These are phyloP conservation scores for Ceratobasidium sp. DNA, from an alignment of 1,284 basidiomycete genomes.

Conservation along the genomic window DNA sequence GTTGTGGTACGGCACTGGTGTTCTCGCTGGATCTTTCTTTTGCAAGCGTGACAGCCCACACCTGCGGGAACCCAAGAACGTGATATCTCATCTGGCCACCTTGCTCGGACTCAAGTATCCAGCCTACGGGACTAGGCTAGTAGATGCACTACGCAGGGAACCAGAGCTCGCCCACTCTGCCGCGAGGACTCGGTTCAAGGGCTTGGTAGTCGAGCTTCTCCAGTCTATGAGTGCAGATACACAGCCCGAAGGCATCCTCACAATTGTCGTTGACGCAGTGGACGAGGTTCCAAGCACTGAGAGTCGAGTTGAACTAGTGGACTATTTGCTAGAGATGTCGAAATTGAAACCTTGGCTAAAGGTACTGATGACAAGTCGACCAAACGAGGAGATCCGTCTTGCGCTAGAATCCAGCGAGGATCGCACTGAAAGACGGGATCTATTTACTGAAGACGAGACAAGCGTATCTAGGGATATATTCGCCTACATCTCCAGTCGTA, in stretches of 20 bases:
- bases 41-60: slow-evolving; percentile 16
- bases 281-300: slow-evolving; percentile 21
- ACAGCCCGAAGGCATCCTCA: background rate
- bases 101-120: background rate
- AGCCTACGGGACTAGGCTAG: background rate
- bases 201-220: background rate
- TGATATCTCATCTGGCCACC: slow-evolving; percentile 7
- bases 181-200: background rate
- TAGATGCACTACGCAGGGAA: background rate
- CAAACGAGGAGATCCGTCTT: slow-evolving; percentile 19
- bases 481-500: background rate
- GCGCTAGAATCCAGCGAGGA: background rate
- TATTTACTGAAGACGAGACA: background rate
- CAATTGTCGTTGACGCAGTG: slow-evolving; percentile 30
- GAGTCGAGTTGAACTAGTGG: background rate
- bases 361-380: slow-evolving; percentile 34
- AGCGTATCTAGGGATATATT: background rate
- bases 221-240: background rate
- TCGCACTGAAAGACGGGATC: background rate
- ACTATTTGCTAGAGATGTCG: background rate
- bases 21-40: slow-evolving; percentile 10
- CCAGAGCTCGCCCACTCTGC: slow-evolving; percentile 12
- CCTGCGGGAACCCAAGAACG: background rate
- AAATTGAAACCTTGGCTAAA: no score
- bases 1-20: background rate